Evolutionary conservation across 305 asterid genomes (phyloP), one percentile per base, ranked within the genome.

Genomic region (Salvia sclarea): DNA sequence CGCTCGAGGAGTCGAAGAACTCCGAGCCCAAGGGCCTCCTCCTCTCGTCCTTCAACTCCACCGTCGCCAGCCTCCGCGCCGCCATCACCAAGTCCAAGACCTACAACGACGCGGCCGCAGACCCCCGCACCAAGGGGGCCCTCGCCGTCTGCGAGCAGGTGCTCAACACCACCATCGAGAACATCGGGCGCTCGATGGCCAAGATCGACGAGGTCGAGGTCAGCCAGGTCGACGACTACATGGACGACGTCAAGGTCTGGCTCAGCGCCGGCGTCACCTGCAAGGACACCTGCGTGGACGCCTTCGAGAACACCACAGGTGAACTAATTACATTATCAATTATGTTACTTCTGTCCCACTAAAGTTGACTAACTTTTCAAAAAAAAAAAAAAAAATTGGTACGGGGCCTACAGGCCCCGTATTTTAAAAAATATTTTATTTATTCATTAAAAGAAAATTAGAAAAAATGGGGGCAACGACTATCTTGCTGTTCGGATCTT

Each of bases 221-320:
- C 5, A 68, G 43, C 25, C 71, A 83, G 59, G 20, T 91, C 12
- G 76, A 82, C 0, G 84, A 82, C 1, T 84, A 84, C 37, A 28
- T 84, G 0, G 89, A 81, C 2, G 97, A 94, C 62, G 68, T 94
- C 35, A 87, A 81, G 73, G 84, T 89, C 1, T 94, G 98, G 98
- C 81, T 94, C 9, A 94, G 98, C 28, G 98, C 85, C 11, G 82
- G 91, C 12, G 72, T 84, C 8, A 80, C 88, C 0, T 77, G 84
- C 72, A 95, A 94, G 68, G 91, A 87, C 25, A 86, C 98, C 0
- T 94, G 99, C 68, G 17, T 87, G 2, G 96, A 91, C 48, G 90
- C 89, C 16, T 91, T 94, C 24, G 83, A 91, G 77, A 87, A 89
- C 73, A 91, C 96, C 18, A 88, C 90, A 0, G 87, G 81, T 38